phyloP scores from a whole-genome alignment of 495 filamentous ascomycete species.

The Recurvomyces mirabilis region DNA sequence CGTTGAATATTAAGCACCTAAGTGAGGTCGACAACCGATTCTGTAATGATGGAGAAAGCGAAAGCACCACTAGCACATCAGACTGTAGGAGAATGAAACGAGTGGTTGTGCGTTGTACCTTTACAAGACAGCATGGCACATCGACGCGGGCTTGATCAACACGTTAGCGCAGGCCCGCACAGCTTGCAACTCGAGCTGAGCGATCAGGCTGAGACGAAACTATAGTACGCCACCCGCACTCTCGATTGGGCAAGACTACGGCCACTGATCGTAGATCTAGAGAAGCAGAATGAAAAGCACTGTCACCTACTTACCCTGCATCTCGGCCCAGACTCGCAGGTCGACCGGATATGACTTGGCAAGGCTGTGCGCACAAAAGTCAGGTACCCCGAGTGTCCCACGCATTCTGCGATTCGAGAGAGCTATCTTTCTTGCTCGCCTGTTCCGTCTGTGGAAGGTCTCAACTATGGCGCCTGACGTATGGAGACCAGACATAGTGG shows the following conservation, averaged over 20 bases:
- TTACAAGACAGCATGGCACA: too few species aligned
- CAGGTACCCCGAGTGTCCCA: background rate
- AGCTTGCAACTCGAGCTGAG: constrained; percentile 2
- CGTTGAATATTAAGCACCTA: too few species aligned
- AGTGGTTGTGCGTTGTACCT: too few species aligned
- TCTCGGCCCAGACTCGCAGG: too few species aligned
- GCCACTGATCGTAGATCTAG: background rate
- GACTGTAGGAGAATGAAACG: too few species aligned
- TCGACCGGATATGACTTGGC: too few species aligned
- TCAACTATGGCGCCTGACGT: background rate
- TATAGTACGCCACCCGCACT: background rate
- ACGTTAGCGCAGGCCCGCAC: background rate
- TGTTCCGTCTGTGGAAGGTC: background rate
- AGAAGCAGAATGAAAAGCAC: background rate
- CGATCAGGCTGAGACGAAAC: background rate
- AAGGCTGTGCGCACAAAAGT: too few species aligned
- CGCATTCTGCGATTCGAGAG: background rate
- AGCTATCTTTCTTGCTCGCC: background rate
- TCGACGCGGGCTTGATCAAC: background rate
- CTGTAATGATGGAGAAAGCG: too few species aligned
- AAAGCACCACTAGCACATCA: too few species aligned
- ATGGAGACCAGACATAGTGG: constrained; percentile 6
- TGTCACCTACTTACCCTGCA: too few species aligned
- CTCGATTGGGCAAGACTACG: background rate
- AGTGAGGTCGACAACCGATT: too few species aligned